phyloP scores from a whole-genome alignment of 1,139 yeast genomes.

The Pichia inconspicua region DNA sequence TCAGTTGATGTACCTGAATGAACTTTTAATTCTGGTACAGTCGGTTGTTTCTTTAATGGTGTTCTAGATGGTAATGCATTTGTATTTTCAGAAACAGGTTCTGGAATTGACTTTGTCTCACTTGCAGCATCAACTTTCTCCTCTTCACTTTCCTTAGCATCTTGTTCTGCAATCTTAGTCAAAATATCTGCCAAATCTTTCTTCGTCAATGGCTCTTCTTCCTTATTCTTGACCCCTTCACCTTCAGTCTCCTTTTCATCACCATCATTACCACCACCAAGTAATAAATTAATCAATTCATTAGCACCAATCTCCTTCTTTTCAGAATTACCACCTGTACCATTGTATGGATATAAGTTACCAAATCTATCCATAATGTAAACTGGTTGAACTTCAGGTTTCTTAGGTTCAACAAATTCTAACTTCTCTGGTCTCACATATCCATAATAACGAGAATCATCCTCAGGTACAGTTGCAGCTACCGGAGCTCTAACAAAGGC shows the following conservation, averaged over 20 bases:
- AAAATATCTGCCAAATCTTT: slow-evolving; percentile 11
- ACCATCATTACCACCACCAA: slow-evolving; percentile 8
- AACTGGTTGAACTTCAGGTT: slow-evolving; percentile 3
- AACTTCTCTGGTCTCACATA: neutral
- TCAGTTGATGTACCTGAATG: neutral
- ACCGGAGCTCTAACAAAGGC: neutral
- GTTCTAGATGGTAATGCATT: neutral
- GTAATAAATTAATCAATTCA: slow-evolving; percentile 8
- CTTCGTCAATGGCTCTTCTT: slow-evolving; percentile 7
- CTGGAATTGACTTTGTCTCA: neutral
- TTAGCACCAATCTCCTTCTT: slow-evolving; percentile 10
- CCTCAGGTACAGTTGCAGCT: neutral
- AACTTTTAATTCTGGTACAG: neutral
- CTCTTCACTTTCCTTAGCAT: neutral
- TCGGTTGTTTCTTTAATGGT: slow-evolving; percentile 14
- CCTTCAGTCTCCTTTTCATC: neutral
- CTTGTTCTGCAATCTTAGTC: slow-evolving; percentile 2
- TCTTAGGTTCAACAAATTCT: neutral
- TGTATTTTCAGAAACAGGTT: neutral
- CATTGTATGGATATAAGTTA: slow-evolving; percentile 9
- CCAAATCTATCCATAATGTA: slow-evolving; percentile 12
- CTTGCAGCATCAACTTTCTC: neutral
- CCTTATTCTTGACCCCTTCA: neutral
- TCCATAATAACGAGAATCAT: neutral
- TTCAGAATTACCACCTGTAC: neutral